Evolutionary conservation across 2,329 filamentous ascomycete genomes (phyloP).

Genomic region (Triangularia setosa): DNA sequence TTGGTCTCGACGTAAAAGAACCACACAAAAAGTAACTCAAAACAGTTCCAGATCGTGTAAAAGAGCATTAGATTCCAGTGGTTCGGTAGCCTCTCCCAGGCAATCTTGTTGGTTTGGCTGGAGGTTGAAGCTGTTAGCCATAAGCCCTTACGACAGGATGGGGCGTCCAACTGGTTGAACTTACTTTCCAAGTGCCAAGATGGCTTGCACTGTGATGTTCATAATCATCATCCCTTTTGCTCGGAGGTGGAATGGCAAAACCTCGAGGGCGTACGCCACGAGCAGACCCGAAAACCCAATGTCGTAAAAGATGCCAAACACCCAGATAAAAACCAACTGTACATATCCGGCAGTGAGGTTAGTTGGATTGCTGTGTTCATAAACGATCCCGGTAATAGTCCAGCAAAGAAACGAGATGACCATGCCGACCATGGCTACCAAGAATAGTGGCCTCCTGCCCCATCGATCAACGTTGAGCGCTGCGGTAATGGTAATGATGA

Average conservation of each 20-base stretch:
- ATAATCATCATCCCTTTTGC: slow-evolving; percentile 61
- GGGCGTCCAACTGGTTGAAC: slow-evolving; percentile 28
- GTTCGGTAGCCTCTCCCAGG: slow-evolving; percentile 55
- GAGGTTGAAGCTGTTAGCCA: neutral
- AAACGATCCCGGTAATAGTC: slow-evolving; percentile 51
- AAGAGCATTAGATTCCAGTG: slow-evolving; percentile 66
- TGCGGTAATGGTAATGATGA: slow-evolving; percentile 54
- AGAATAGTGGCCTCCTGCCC: slow-evolving; percentile 52
- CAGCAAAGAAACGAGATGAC: slow-evolving; percentile 45
- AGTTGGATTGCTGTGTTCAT: slow-evolving; percentile 42
- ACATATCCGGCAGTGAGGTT: slow-evolving; percentile 47
- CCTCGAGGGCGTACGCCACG: slow-evolving; percentile 55
- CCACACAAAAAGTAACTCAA: slow-evolving; percentile 59
- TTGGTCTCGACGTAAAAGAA: slow-evolving; percentile 68
- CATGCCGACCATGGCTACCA: slow-evolving; percentile 46
- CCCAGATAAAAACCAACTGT: slow-evolving; percentile 56
- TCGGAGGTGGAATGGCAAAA: slow-evolving; percentile 55
- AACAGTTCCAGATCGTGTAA: slow-evolving; percentile 60
- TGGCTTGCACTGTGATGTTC: slow-evolving; percentile 60
- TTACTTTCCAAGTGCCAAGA: slow-evolving; percentile 58
- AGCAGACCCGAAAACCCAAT: slow-evolving; percentile 57
- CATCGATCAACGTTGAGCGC: slow-evolving; percentile 48
- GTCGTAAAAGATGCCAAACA: slow-evolving; percentile 57
- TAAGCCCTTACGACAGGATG: neutral
- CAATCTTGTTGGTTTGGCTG: slow-evolving; percentile 60